Conservation (phyloP, 2,329 filamentous ascomycete species). For the Conoideocrella luteorostrata region DNA sequence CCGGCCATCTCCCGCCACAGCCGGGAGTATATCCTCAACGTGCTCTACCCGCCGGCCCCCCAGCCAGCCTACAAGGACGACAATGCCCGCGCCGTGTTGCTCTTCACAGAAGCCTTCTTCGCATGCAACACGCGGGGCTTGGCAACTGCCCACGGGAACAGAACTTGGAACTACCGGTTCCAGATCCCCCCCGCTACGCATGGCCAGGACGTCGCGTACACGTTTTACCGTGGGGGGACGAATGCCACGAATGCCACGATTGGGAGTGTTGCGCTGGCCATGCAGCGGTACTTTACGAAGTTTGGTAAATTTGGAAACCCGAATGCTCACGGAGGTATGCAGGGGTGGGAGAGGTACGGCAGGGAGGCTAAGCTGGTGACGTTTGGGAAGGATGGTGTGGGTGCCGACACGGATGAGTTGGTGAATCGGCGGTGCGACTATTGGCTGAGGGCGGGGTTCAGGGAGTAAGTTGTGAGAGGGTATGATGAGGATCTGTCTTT, state of each 20-base stretch:
- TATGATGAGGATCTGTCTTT: background rate
- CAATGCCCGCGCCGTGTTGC: slow-evolving; percentile 27
- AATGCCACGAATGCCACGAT: slow-evolving; percentile 14
- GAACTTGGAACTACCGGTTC: slow-evolving; percentile 45
- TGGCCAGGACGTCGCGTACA: slow-evolving; percentile 42
- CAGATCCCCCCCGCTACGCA: slow-evolving; percentile 43
- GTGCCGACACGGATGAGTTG: slow-evolving; percentile 3
- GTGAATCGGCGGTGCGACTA: slow-evolving; percentile 21
- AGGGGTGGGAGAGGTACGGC: slow-evolving; percentile 9
- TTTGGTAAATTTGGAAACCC: slow-evolving; percentile 24
- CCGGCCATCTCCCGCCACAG: slow-evolving; percentile 9
- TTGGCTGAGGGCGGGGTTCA: slow-evolving; percentile 15
- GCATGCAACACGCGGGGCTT: slow-evolving; percentile 46
- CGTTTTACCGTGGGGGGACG: slow-evolving; percentile 36
- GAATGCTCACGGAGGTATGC: slow-evolving; percentile 9
- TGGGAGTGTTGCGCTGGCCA: slow-evolving; percentile 16
- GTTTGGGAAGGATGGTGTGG: slow-evolving; percentile 9
- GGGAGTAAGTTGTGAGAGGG: background rate
- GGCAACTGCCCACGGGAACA: slow-evolving; percentile 34
- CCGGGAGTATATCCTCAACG: slow-evolving; percentile 32
- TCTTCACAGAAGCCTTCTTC: slow-evolving; percentile 36
- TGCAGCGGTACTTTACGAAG: slow-evolving; percentile 26
- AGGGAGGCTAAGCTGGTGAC: slow-evolving; percentile 1
- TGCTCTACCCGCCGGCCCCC: slow-evolving; percentile 11
- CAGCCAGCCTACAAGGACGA: slow-evolving; percentile 6